Evolutionary conservation across 2,329 filamentous ascomycete genomes (phyloP), one percentile per base, ranked within the genome.

Genomic region (Paraphaeosphaeria sporulosa): DNA sequence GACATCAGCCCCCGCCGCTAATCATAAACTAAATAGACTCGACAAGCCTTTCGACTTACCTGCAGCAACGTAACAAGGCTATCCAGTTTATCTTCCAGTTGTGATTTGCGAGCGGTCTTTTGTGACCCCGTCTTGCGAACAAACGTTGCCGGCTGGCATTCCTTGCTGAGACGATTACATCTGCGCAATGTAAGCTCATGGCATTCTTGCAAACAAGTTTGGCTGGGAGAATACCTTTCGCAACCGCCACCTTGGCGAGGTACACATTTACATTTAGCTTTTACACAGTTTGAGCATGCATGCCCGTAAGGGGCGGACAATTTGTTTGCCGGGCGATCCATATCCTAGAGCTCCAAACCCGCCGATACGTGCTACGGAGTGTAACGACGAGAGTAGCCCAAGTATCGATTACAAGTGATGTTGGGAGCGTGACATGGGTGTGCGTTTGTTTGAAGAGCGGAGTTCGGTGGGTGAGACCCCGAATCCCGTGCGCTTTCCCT

Each of bases 41-140:
- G 27, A 36, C 19, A 25, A 17, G 36, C 19, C 27, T 44, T 49
- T n/a, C 58, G 5, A 46, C 52, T 36, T 4, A 64, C 64, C n/a
- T 68, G 69, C 7, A 75, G 64, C 19, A 76, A 40, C 1, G 69
- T 61, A 4, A 74, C 73, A 1, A 77, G 52, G 43, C 69, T 69
- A 46, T 74, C 68, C 10, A 77, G 61, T 23, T 74, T 76, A 12
- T 75, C 71, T 46, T 77, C 74, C 4, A 77, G 53, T 25, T 66
- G 61, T 4, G 64, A 59, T 13, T 62, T 66, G 46, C 61, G 57
- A 43, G 38, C 36, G 38, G 51, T 30, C n/a, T 58, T 67, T 38
- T 52, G 65, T 17, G 38, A 21, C 13, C 57, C 54, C 36, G 61
- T 54, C 38, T 63, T 63, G 12, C 68, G 62, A 15, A 64, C 44